phyloP scores from a whole-genome alignment of 2,329 filamentous ascomycete genomes.

The Xylaria sp. region DNA sequence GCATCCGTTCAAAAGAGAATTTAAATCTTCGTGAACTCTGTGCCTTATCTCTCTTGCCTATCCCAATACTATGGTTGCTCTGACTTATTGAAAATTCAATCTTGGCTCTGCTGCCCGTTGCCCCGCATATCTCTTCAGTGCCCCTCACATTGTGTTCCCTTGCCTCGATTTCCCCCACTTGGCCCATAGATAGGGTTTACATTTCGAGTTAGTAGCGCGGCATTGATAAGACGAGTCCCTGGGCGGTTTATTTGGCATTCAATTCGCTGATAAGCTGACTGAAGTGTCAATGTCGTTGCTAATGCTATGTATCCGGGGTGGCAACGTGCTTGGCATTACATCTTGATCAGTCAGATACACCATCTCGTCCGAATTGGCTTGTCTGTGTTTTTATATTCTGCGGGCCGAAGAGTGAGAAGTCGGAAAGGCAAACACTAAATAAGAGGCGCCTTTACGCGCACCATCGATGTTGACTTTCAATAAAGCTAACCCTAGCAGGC shows the following conservation, averaged over 20 bases:
- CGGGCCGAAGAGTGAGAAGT: neutral
- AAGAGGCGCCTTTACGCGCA: no score
- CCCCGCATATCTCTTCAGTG: constrained; percentile 6
- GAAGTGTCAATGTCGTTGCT: constrained; percentile 13
- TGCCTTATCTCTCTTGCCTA: neutral
- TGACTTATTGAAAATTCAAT: neutral
- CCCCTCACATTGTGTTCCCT: constrained; percentile 4
- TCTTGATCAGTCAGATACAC: neutral
- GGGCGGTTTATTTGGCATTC: neutral
- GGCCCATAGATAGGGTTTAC: constrained; percentile 14
- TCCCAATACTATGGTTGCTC: neutral
- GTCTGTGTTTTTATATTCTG: neutral
- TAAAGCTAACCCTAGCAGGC: no score
- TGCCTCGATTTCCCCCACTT: constrained; percentile 13
- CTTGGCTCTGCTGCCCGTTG: neutral
- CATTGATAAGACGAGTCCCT: constrained; percentile 10
- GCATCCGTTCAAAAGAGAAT: no score
- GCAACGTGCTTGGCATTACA: neutral
- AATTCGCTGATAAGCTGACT: constrained; percentile 17
- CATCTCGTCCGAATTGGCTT: neutral
- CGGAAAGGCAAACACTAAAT: no score
- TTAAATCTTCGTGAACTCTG: neutral
- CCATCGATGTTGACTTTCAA: no score
- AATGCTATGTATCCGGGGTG: neutral
- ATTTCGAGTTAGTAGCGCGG: neutral